phyloP scores from a whole-genome alignment of 2,329 filamentous ascomycete species.

The Aspergillus sp. region DNA sequence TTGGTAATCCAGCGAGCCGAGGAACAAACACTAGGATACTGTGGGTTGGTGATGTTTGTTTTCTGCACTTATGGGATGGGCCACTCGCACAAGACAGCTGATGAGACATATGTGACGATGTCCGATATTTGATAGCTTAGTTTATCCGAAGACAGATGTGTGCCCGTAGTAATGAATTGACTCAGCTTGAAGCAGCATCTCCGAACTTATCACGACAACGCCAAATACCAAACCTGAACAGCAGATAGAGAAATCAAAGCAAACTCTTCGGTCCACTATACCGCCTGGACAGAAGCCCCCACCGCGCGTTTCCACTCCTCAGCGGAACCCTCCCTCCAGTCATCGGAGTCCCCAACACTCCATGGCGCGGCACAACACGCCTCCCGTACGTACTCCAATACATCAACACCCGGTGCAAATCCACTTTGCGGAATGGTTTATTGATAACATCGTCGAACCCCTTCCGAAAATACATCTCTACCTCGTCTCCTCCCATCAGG shows the following conservation, averaged over 20 bases:
- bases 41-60: neutral
- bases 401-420: neutral
- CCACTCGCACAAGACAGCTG: neutral
- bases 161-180: no score
- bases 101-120: neutral
- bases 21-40: neutral
- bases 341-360: neutral
- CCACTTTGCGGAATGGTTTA: neutral
- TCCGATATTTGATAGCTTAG: neutral
- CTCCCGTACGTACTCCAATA: neutral
- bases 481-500: no score
- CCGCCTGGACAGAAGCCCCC: neutral
- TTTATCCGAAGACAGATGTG: no score
- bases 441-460: neutral
- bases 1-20: neutral
- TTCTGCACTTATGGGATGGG: neutral
- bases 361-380: neutral
- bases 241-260: neutral
- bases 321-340: neutral
- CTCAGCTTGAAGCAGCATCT: no score
- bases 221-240: no score
- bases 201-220: no score
- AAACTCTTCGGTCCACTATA: neutral
- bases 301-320: neutral
- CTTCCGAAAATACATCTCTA: no score